Base-by-base conservation (phyloP, 2,329 filamentous ascomycete species). In the Penicillium frequentans region DNA sequence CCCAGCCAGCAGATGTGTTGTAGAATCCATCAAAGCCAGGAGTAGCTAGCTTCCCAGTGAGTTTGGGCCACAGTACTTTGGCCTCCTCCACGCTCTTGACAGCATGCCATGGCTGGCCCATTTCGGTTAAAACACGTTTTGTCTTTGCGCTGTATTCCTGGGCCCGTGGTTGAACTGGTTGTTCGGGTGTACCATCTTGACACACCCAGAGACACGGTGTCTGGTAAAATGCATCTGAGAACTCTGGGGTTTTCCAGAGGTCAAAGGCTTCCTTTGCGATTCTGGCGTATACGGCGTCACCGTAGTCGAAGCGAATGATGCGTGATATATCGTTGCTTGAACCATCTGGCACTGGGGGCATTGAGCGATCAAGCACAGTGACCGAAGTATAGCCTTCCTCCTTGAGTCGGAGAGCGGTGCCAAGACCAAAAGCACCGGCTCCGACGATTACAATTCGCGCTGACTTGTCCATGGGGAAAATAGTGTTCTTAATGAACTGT, bases 261-360 rank as follows among this genome's bases (percentile, higher is more conserved):
- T 79, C 74, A 68, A 89, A 88, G 1, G 91, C 90, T 49, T 86
- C 79, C 37, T 84, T 81, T 19, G 86, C 90, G 39, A 96, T 84
- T 13, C 79, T 75, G 2, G 90, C 84, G 74, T 96, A 96, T 23
- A 87, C 81, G 0, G 84, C 77, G 67, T 93, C 86, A 2, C 88
- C 86, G 69, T 97, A 97, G 79, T 96, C 70, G 49, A 72, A 71
- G 4, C 75, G 67, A 21, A 77, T 74, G 1, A 76, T 65, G 1
- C 75, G 68, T 1, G 75, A 76, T 26, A 76, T 75, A 49, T 77
- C 75, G 37, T 73, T 70, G 45, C 74, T 76, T 5, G 72, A 73
- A 1, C 74, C 74, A 56, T 77, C 75, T 49, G 66, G 64, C 2
- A 73, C 71, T 1, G 70, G 71, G n/a, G 70, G 70, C 50, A 70